phyloP scores from a whole-genome alignment of 179 eudicot genomes.

The Sideroxylon spinosum region DNA sequence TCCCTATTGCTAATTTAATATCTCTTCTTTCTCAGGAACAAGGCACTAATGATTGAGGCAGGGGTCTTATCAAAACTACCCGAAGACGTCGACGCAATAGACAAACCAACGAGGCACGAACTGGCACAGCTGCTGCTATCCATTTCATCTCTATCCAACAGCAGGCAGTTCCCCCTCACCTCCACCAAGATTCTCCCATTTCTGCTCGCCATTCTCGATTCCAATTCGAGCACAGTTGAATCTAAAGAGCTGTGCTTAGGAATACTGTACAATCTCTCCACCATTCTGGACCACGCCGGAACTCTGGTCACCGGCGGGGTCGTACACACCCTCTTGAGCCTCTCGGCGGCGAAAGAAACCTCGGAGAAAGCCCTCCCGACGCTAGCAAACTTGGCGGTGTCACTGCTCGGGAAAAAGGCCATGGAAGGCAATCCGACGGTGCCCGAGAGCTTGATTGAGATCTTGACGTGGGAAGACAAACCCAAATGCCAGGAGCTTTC shows the following conservation, averaged over 20 bases:
- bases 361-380: constrained; percentile 78
- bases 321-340: constrained; percentile 37
- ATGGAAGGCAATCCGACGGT: constrained; percentile 48
- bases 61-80: constrained; percentile 71
- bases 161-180: constrained; percentile 39
- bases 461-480: constrained; percentile 69
- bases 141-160: constrained; percentile 55
- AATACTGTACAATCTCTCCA: constrained; percentile 63
- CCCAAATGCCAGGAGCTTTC: constrained; percentile 69
- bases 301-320: constrained; percentile 41
- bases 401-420: constrained; percentile 57
- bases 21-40: constrained; percentile 50
- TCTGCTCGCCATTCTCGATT: constrained; percentile 38
- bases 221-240: constrained; percentile 30
- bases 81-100: constrained; percentile 26
- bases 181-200: constrained; percentile 46
- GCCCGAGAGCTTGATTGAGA: constrained; percentile 64
- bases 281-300: constrained; percentile 47
- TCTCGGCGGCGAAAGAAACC: constrained; percentile 39
- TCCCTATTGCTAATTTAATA: no score
- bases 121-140: constrained; percentile 54
- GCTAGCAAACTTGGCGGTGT: constrained; percentile 69
- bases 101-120: constrained; percentile 44
- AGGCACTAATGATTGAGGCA: constrained; percentile 74
- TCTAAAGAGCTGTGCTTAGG: constrained; percentile 50